Evolutionary conservation across 2,329 filamentous ascomycete species (phyloP), one percentile per base, ranked within the genome.

Genomic region (Aspergillus glaucus): DNA sequence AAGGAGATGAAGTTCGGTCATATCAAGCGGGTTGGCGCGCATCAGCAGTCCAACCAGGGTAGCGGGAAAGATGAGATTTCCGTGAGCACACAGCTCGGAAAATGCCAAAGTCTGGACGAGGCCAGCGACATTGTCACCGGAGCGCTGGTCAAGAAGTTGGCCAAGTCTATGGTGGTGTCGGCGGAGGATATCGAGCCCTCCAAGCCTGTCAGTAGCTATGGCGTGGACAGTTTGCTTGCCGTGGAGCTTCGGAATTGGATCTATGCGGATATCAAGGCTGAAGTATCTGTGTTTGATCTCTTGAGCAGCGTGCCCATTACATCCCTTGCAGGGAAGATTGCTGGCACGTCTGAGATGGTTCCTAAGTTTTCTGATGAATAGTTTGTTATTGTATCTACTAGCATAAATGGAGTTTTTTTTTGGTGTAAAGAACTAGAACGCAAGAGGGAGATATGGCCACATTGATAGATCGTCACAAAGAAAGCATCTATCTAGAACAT

Each of bases 221-320:
- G 61, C 7, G 52, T 62, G 7, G 61, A 63, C 34, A 62, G 60
- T 1, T 48, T 62, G 12, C 47, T 58, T 4, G 61, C 60, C 3
- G 58, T 62, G 17, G 60, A 62, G 19, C 46, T 62, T 10, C 55
- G 60, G 3, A 60, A 56, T 4, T 63, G 59, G 57, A 58, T 63
- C 43, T 24, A 55, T 5, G 59, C 55, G 36, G 56, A 60, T 30
- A 41, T 62, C 2, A 46, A 49, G 1, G 54, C 59, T 1, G 55
- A 61, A n/a, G 50, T 63, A 21, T 51, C 60, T 1, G 56, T 62
- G 1, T 44, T 63, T 14, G 62, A 61, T 21, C 58, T 63, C 5
- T 54, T 61, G 37, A 56, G 59, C 15, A 55, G 52, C 2, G 50
- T 50, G 3, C 59, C 57, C 0, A 19, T 39, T 6, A 39, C n/a